These are phyloP conservation scores for Russula griseocarnosa DNA, from an alignment of 768 basidiomycete genomes.

Conservation along the genomic window DNA sequence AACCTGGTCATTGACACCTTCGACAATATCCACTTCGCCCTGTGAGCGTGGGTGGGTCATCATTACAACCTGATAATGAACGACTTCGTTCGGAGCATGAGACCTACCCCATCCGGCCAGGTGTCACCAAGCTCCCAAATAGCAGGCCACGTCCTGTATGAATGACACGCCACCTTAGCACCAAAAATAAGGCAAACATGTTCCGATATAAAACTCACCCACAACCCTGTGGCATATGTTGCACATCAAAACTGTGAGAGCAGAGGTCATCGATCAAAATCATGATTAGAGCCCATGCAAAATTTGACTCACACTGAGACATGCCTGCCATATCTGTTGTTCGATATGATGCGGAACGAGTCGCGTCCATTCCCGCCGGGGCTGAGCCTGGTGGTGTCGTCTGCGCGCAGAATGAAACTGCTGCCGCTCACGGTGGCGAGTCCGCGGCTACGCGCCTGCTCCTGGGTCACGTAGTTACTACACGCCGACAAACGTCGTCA, in stretches of 20 bases:
- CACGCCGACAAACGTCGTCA: too few species aligned
- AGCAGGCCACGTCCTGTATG: slow-evolving; percentile 47
- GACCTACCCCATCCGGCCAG: slow-evolving; percentile 48
- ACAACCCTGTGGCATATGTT: slow-evolving; percentile 61
- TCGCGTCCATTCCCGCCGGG: slow-evolving; percentile 52
- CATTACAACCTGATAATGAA: slow-evolving; percentile 11
- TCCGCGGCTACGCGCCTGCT: slow-evolving; percentile 50
- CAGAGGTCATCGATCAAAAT: not conserved
- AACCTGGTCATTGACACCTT: slow-evolving; percentile 54
- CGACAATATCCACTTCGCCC: slow-evolving; percentile 53
- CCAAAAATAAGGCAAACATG: not conserved
- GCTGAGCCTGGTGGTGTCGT: slow-evolving; percentile 45
- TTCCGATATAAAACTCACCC: slow-evolving; percentile 38
- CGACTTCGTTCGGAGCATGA: slow-evolving; percentile 4
- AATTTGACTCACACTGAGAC: slow-evolving; percentile 48
- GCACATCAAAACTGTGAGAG: slow-evolving; percentile 42
- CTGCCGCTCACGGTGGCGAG: slow-evolving; percentile 53
- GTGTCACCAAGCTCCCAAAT: slow-evolving; percentile 49
- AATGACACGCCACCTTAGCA: slow-evolving; percentile 5
- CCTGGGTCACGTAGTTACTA: slow-evolving; percentile 45
- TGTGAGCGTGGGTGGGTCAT: slow-evolving; percentile 31
- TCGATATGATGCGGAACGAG: slow-evolving; percentile 53
- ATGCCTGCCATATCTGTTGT: slow-evolving; percentile 49
- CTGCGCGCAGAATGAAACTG: slow-evolving; percentile 54
- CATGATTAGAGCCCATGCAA: not conserved